Base-by-base conservation (phyloP, 2,329 filamentous ascomycete species). In the Trichophyton simii region DNA sequence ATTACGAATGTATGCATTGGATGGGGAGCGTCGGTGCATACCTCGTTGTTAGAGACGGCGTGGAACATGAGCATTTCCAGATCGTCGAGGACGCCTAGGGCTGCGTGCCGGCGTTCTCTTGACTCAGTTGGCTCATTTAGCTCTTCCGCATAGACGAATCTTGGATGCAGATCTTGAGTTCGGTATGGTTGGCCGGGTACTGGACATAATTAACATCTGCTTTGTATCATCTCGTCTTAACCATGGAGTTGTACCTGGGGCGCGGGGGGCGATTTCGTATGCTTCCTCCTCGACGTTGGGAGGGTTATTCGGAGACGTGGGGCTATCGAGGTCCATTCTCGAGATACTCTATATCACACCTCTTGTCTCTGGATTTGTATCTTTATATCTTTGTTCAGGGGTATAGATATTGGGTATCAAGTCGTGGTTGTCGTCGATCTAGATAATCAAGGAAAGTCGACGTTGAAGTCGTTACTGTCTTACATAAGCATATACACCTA, bases 21-120 rank as follows among this genome's bases (percentile, higher is more conserved):
- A 59, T 38, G 46, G 22, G 13, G 5, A 34, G 31, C 31, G 31
- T 9, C 1, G 13, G 6, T 13, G 63, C 68, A 52, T 64, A 77
- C 75, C 65, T 74, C 70, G 20, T 72, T 68, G 20, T 71, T 72
- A 15, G 70, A 71, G 6, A 76, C 60, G 0, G 75, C 74, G 62
- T 77, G 75, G 2, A 73, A 69, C 7, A 74, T 72, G 1, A 77
- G 65, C 2, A 77, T 59, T 61, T 77, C 74, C n/a, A 67, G 66
- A 61, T 76, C 72, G 52, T 68, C 68, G 4, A 76, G 63, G 7
- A 76, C 69, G n/a, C 68, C 70, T 13, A 76, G 67, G 1, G 73
- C 71, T 2, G 72, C 72, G 46, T 75, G 71, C 36, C 72, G 68
- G 46, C 72, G 71, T 57, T 75, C 73, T 38, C 72, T 69, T 61